Percentiles rank a stretch among this genome's conserved stretches.
These are phyloP conservation scores for Plasmodium knowlesi DNA, from an alignment of 169 alveolate species.

Conservation along the genomic window DNA sequence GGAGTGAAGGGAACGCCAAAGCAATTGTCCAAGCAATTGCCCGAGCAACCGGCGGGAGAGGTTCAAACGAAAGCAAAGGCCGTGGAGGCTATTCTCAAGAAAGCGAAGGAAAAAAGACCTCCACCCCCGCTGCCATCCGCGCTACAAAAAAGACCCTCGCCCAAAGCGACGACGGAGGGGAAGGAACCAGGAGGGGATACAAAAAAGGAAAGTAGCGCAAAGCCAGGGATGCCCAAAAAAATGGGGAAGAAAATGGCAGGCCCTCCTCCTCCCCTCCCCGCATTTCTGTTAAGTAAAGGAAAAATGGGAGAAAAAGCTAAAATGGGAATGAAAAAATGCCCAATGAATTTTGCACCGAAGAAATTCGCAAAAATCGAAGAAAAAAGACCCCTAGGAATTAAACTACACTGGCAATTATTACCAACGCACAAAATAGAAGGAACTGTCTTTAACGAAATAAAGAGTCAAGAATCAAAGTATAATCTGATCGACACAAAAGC, in stretches of 20 bases:
- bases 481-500: slow-evolving; percentile 70
- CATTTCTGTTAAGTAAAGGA: slow-evolving; percentile 22
- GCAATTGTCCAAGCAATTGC: too few species aligned
- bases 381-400: slow-evolving; percentile 74
- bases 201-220: not conserved
- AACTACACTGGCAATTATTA: slow-evolving; percentile 73
- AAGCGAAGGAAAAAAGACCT: slow-evolving; percentile 36
- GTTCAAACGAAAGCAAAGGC: not conserved
- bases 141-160: not conserved
- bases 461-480: slow-evolving; percentile 66
- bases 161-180: not conserved
- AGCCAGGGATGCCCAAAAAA: slow-evolving; percentile 15
- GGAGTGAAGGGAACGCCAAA: not conserved
- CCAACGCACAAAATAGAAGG: slow-evolving; percentile 76
- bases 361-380: slow-evolving; percentile 35
- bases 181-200: not conserved
- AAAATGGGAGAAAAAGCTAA: not conserved
- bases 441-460: slow-evolving; percentile 72
- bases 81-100: slow-evolving; percentile 1
- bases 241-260: slow-evolving; percentile 51
- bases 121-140: slow-evolving; percentile 69
- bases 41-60: not conserved
- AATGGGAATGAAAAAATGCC: slow-evolving; percentile 73
- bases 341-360: slow-evolving; percentile 11
- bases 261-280: slow-evolving; percentile 40